Evolutionary conservation across 306 rosid genomes (phyloP).

Genomic region (Cicer pinnatifidum): DNA sequence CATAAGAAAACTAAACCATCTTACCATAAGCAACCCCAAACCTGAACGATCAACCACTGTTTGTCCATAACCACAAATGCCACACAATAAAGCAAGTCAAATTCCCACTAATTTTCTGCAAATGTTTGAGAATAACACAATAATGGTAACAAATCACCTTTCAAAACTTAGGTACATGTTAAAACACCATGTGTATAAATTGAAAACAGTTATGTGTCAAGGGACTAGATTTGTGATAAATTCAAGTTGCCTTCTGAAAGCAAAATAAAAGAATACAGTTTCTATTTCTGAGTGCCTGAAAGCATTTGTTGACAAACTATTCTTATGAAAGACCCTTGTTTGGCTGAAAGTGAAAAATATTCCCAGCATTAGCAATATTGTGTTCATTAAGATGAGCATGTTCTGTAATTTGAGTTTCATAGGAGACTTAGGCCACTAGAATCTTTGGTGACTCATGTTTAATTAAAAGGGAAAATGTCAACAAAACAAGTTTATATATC

Average conservation of each 20-base stretch:
- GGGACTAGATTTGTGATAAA: too few species aligned
- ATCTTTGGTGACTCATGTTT: not conserved
- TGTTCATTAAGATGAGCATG: conserved; percentile 6
- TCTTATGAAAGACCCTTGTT: conserved; percentile 71
- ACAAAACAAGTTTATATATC: not conserved
- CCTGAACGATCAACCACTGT: conserved; percentile 57
- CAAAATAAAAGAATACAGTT: not conserved
- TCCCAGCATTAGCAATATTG: conserved; percentile 18
- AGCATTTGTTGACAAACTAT: conserved; percentile 79
- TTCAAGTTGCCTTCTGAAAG: too few species aligned
- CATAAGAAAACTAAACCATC: too few species aligned
- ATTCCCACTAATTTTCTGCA: conserved; percentile 86
- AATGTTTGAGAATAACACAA: conserved; percentile 19
- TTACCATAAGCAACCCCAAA: too few species aligned
- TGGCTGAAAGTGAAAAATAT: conserved; percentile 66
- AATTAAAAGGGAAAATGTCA: not conserved
- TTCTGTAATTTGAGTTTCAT: conserved; percentile 12
- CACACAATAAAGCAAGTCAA: conserved; percentile 86
- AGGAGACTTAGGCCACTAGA: not conserved
- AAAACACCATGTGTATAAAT: not conserved
- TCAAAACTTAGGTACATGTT: not conserved
- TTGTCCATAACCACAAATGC: conserved; percentile 88
- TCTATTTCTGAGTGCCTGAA: conserved; percentile 59
- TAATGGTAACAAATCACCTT: not conserved
- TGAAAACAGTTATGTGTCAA: not conserved